Evolutionary conservation across 306 rosid genomes (phyloP).

Genomic region (Cucurbita argyrosperma): DNA sequence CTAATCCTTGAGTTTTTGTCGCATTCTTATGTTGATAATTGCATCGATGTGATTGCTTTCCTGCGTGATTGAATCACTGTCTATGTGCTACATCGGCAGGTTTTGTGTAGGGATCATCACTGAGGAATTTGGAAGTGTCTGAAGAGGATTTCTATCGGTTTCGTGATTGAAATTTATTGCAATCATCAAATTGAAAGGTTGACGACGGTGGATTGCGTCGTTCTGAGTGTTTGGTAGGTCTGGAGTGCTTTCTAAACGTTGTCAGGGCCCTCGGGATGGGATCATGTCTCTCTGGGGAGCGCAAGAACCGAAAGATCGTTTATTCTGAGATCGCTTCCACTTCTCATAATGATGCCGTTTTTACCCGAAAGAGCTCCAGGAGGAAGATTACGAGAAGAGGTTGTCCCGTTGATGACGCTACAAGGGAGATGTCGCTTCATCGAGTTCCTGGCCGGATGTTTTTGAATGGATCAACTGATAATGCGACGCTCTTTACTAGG

Average conservation of each 20-base stretch:
- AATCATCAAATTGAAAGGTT: not conserved
- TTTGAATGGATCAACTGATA: constrained; percentile 45
- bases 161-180: not conserved
- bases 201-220: constrained; percentile 42
- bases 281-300: constrained; percentile 33
- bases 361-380: constrained; percentile 19
- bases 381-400: constrained; percentile 21
- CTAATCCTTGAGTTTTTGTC: not conserved
- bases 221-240: constrained; percentile 52
- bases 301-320: constrained; percentile 16
- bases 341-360: constrained; percentile 5
- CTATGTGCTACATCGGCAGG: not conserved
- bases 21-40: not conserved
- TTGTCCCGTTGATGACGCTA: constrained; percentile 5
- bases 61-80: not conserved
- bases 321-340: constrained; percentile 21
- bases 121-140: not conserved
- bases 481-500: constrained; percentile 45
- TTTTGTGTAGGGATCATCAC: not conserved
- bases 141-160: constrained; percentile 3
- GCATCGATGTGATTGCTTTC: not conserved
- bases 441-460: constrained; percentile 47
- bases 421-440: constrained; percentile 31
- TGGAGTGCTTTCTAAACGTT: constrained; percentile 71
- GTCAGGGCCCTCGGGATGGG: constrained; percentile 95